phyloP scores from a whole-genome alignment of 2,329 filamentous ascomycete species.

The Byssoonygena ceratinophila region DNA sequence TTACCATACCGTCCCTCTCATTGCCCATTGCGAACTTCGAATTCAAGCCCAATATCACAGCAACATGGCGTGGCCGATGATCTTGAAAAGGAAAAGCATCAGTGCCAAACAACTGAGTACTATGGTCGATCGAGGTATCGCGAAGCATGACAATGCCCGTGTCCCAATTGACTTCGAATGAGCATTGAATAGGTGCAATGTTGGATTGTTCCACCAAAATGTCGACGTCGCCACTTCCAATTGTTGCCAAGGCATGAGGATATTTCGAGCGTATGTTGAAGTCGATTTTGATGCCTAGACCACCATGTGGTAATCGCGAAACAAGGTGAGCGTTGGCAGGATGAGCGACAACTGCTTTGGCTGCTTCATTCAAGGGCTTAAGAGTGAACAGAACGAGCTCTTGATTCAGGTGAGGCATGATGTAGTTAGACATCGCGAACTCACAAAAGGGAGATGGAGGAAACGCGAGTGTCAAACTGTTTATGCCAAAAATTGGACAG shows the following conservation, averaged over 20 bases:
- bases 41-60: background rate
- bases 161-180: slow-evolving; percentile 17
- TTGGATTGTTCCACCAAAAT: slow-evolving; percentile 14
- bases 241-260: slow-evolving; percentile 13
- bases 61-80: background rate
- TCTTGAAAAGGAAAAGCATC: background rate
- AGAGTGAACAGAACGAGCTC: slow-evolving; percentile 5
- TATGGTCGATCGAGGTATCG: slow-evolving; percentile 4
- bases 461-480: no score
- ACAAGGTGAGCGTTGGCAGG: slow-evolving; percentile 11
- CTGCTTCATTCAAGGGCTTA: background rate
- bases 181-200: slow-evolving; percentile 19
- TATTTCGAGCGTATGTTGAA: slow-evolving; percentile 8
- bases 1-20: background rate
- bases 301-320: background rate
- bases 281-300: background rate
- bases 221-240: slow-evolving; percentile 15
- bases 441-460: background rate
- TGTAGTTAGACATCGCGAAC: background rate
- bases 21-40: background rate
- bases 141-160: slow-evolving; percentile 5
- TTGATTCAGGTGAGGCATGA: background rate
- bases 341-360: slow-evolving; percentile 6
- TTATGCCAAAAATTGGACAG: no score
- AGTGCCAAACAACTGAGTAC: background rate